A percentile compares a stretch with the other conserved stretches of the same genome.
phyloP scores from a whole-genome alignment of 2,329 filamentous ascomycete genomes.

The Emmonsia crescens region DNA sequence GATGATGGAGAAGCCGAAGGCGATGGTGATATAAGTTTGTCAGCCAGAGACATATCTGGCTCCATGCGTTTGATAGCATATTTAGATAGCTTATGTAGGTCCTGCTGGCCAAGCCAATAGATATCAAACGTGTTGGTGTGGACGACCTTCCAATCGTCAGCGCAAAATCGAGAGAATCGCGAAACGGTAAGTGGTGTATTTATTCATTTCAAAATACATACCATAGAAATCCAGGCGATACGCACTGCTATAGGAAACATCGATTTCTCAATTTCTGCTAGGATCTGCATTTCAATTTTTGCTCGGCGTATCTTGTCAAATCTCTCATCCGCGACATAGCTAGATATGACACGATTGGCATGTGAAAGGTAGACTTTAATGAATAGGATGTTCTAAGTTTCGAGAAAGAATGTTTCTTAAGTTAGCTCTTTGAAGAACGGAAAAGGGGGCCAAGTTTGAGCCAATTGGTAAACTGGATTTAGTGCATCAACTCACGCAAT shows the following conservation, averaged over 20 bases:
- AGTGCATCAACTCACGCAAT: neutral
- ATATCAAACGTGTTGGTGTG: slow-evolving; percentile 17
- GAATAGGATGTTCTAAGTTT: slow-evolving; percentile 6
- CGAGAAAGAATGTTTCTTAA: neutral
- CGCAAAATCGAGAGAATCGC: neutral
- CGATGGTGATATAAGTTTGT: slow-evolving; percentile 3
- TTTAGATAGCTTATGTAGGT: slow-evolving; percentile 10
- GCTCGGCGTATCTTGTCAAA: slow-evolving; percentile 14
- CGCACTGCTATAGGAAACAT: slow-evolving; percentile 14
- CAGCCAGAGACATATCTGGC: slow-evolving; percentile 11
- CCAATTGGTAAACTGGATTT: neutral
- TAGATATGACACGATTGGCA: slow-evolving; percentile 13
- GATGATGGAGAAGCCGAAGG: slow-evolving; percentile 5
- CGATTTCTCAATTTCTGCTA: slow-evolving; percentile 14
- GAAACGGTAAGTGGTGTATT: neutral
- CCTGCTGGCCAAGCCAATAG: slow-evolving; percentile 16
- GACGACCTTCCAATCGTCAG: slow-evolving; percentile 14
- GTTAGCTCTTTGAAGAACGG: neutral
- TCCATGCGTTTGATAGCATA: slow-evolving; percentile 12
- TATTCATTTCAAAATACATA: slow-evolving; percentile 4
- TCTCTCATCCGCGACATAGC: slow-evolving; percentile 9
- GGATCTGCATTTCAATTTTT: slow-evolving; percentile 17
- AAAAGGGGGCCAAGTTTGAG: neutral
- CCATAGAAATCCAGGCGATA: slow-evolving; percentile 17
- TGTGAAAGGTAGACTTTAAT: slow-evolving; percentile 16